phyloP scores from a whole-genome alignment of 768 basidiomycete species.

The Lentinula detonsa region DNA sequence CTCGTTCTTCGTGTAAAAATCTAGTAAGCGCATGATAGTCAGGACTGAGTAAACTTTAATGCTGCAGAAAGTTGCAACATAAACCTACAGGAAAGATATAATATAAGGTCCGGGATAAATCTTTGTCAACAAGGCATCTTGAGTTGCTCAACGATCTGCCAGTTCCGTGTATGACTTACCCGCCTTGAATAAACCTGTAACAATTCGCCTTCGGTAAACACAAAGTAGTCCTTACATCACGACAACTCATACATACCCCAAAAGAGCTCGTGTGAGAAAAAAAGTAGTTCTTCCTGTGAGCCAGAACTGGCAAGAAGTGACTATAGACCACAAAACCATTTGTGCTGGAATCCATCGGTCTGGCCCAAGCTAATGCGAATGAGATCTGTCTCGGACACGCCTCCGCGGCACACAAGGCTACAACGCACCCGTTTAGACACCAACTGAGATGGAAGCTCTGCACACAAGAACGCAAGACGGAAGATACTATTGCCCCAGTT shows the following conservation, averaged over 20 bases:
- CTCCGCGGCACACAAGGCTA: neutral
- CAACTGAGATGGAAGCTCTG: slow-evolving; percentile 59
- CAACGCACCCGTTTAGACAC: slow-evolving; percentile 47
- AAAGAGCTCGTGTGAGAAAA: slow-evolving; percentile 39
- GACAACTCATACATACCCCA: slow-evolving; percentile 26
- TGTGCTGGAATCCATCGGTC: slow-evolving; percentile 62
- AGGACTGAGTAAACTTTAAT: neutral
- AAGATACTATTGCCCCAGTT: slow-evolving; percentile 53
- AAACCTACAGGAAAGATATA: slow-evolving; percentile 53
- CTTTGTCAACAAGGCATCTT: slow-evolving; percentile 13
- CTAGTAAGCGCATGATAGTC: slow-evolving; percentile 14
- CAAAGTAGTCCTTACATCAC: neutral
- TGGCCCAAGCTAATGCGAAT: slow-evolving; percentile 38
- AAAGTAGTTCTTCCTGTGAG: slow-evolving; percentile 47
- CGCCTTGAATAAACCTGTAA: slow-evolving; percentile 37
- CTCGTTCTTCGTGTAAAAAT: slow-evolving; percentile 57
- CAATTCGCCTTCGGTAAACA: neutral
- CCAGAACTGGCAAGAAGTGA: slow-evolving; percentile 50
- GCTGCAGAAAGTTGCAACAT: neutral
- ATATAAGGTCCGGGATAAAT: slow-evolving; percentile 53
- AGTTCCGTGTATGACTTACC: slow-evolving; percentile 19
- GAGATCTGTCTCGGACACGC: neutral
- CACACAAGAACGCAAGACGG: slow-evolving; percentile 42
- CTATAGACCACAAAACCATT: slow-evolving; percentile 49
- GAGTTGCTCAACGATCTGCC: too few relatives aligned